Base-by-base conservation (phyloP, 352 stramenopile genomes). In the Thalassiosira mediterranea region DNA sequence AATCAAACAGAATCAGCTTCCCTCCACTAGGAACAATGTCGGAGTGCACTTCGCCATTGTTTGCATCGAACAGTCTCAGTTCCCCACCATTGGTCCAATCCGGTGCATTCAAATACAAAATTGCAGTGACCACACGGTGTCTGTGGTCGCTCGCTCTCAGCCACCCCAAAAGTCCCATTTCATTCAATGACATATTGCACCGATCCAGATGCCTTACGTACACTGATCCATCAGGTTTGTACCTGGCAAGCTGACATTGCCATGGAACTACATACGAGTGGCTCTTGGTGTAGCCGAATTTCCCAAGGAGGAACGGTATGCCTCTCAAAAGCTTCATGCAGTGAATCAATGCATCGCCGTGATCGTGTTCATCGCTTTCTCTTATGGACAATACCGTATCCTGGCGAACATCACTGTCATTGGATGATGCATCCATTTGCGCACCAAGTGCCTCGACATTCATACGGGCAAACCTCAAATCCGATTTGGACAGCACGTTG, bases 171-270 rank as follows among this genome's bases (percentile, higher is more conserved):
- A 81, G 19, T 8, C 72, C 72, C 48, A 81, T 54, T 29, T 69
- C 58, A 23, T 42, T 34, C 25, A 81, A 13, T 21, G 58, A 58
- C 8, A 60, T 7, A 38, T 65, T 42, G 37, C 72, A 81, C 37
- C 72, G 17, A 47, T 81, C 72, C 13, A 81, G 28, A 58, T 81
- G 72, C 0, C 72, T 51, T 0, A 68, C 64, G 47, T 81, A 81
- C n/a, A 49, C 38, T n/a, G 56, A 60, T 3, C 72, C 64, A 56
- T 70, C 64, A 13, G 38, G 38, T 13, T 57, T 61, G 49, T 81
- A 81, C 34, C 32, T 25, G 11, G 64, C 54, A 3, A 81, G 72
- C 58, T 81, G 72, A 46, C 72, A 81, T 68, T 77, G 65, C 11
- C 25, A 28, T 31, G 72, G 72, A 11, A 81, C 72, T 0, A 63